Conservation (phyloP, 441 rosid species). For the Pelargonium hybrid region DNA sequence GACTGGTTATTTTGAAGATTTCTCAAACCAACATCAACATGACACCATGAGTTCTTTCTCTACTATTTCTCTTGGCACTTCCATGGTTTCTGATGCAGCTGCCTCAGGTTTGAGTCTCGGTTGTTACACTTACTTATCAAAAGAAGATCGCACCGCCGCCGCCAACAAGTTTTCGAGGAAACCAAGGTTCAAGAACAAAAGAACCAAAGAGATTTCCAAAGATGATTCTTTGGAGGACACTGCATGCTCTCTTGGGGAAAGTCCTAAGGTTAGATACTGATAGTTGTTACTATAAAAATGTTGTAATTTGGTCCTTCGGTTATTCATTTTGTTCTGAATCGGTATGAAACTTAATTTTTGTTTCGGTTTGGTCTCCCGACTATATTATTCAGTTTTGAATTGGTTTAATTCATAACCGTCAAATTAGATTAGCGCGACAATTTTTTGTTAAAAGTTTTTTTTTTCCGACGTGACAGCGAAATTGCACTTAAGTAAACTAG, state of each 20-base stretch:
- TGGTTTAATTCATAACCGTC: too few relatives aligned
- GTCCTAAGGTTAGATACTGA: not conserved
- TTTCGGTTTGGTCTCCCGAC: too few relatives aligned
- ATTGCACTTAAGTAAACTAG: too few relatives aligned
- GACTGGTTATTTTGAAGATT: constrained; percentile 11
- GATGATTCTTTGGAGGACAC: constrained; percentile 14
- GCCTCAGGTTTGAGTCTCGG: too few relatives aligned
- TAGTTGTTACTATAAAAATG: too few relatives aligned
- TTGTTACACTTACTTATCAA: not conserved
- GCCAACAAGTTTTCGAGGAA: not conserved
- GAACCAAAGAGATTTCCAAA: not conserved
- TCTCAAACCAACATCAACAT: not conserved
- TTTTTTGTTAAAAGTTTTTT: too few relatives aligned
- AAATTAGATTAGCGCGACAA: too few relatives aligned
- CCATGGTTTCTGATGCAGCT: constrained; percentile 10
- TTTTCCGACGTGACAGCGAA: too few relatives aligned
- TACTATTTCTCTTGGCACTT: not conserved
- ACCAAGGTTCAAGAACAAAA: constrained; percentile 34
- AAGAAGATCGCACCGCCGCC: not conserved
- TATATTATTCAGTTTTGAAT: too few relatives aligned
- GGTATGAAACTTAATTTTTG: too few relatives aligned
- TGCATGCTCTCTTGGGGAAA: constrained; percentile 3
- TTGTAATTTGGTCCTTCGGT: too few relatives aligned
- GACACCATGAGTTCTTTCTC: not conserved
- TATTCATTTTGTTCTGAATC: too few relatives aligned